Percentiles rank a stretch among this genome's conserved stretches.
These are phyloP conservation scores for Penicillium nucicola DNA, from an alignment of 495 filamentous ascomycete species.

Conservation along the genomic window DNA sequence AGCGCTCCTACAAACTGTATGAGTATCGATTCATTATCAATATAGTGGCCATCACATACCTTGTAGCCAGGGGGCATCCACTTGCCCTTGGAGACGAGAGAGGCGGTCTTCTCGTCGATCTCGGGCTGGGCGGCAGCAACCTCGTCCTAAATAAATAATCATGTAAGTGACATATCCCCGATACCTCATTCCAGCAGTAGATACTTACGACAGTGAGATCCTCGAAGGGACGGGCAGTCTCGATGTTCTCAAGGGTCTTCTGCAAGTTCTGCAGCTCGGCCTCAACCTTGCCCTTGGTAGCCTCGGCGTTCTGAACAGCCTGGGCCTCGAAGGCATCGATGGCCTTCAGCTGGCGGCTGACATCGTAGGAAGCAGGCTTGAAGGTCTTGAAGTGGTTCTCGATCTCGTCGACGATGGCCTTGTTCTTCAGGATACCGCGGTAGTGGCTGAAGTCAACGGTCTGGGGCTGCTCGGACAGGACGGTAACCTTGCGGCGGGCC, in stretches of 20 bases:
- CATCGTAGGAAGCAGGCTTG: slow-evolving; percentile 89
- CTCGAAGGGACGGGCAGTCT: slow-evolving; percentile 92
- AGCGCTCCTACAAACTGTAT: slow-evolving; percentile 74
- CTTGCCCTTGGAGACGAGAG: slow-evolving; percentile 93
- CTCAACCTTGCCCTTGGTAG: slow-evolving; percentile 93
- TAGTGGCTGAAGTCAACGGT: slow-evolving; percentile 90
- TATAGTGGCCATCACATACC: slow-evolving; percentile 51
- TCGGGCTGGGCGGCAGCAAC: slow-evolving; percentile 88
- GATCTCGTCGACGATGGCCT: slow-evolving; percentile 89
- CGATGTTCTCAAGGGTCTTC: slow-evolving; percentile 94
- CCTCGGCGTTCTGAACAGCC: slow-evolving; percentile 93
- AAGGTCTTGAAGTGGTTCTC: slow-evolving; percentile 88
- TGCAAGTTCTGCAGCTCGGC: slow-evolving; percentile 86
- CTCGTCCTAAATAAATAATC: slow-evolving; percentile 68
- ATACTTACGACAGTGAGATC: slow-evolving; percentile 93
- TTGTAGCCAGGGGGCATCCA: slow-evolving; percentile 98
- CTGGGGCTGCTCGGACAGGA: slow-evolving; percentile 74
- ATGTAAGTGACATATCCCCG: slow-evolving; percentile 14
- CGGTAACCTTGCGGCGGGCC: slow-evolving; percentile 83
- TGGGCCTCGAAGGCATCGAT: slow-evolving; percentile 97
- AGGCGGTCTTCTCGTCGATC: slow-evolving; percentile 89
- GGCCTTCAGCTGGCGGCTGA: slow-evolving; percentile 87
- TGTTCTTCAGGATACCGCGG: slow-evolving; percentile 90
- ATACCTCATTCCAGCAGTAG: not conserved
- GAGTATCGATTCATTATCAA: not conserved